These are phyloP conservation scores for Chloropicon primus DNA, from an alignment of 139 green algal genomes.

Conservation along the genomic window DNA sequence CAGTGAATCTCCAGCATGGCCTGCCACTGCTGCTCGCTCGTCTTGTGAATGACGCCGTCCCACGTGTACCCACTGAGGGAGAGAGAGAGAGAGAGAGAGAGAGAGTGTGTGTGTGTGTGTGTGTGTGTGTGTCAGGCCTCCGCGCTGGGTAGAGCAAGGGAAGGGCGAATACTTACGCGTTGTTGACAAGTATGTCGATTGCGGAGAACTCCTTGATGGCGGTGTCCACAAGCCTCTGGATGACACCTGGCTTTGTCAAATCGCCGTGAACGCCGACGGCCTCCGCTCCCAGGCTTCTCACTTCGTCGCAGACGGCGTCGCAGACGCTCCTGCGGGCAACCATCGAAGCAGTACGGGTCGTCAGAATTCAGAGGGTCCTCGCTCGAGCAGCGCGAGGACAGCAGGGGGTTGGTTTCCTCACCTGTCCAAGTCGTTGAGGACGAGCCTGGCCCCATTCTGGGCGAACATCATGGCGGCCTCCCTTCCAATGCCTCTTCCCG, in stretches of 20 bases:
- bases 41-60: constrained; percentile 76
- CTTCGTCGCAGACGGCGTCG: neutral
- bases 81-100: neutral
- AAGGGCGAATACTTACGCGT: constrained; percentile 32
- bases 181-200: constrained; percentile 51
- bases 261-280: neutral
- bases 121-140: constrained; percentile 40
- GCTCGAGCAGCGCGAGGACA: constrained; percentile 15
- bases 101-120: neutral
- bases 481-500: constrained; percentile 57
- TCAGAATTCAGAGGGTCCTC: constrained; percentile 21
- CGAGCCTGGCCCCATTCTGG: constrained; percentile 42
- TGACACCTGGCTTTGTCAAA: neutral
- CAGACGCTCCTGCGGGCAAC: neutral
- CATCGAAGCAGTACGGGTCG: too few species aligned
- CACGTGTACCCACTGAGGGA: constrained; percentile 57
- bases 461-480: constrained; percentile 51
- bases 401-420: neutral
- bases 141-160: neutral
- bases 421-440: constrained; percentile 52
- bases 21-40: constrained; percentile 58
- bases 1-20: constrained; percentile 66
- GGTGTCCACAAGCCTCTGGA: constrained; percentile 22
- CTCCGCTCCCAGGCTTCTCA: neutral
- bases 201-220: constrained; percentile 39